Conservation (phyloP, 2,329 filamentous ascomycete species). For the Botrytis medusae region DNA sequence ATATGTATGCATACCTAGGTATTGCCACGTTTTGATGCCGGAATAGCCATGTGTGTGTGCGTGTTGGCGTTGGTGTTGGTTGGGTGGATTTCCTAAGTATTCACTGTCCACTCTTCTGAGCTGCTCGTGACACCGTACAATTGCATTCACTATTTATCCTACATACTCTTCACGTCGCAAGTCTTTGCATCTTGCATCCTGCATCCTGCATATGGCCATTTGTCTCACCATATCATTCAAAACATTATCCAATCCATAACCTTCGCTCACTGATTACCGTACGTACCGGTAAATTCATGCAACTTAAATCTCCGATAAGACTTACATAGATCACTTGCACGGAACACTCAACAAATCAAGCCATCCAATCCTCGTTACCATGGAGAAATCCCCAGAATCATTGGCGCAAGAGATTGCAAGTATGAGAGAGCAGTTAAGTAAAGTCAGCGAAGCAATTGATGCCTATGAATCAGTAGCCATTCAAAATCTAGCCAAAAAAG, state of each 20-base stretch:
- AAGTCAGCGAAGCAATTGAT: conserved; percentile 14
- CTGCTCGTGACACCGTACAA: background rate
- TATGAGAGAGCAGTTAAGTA: conserved; percentile 16
- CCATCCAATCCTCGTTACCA: background rate
- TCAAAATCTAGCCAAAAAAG: background rate
- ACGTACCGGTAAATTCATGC: background rate
- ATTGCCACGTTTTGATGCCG: background rate
- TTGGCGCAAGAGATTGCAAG: conserved; percentile 13
- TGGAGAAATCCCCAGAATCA: conserved; percentile 10
- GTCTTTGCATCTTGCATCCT: background rate
- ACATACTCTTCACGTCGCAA: background rate
- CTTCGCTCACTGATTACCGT: background rate
- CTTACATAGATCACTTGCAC: background rate
- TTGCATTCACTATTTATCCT: background rate
- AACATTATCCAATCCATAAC: background rate
- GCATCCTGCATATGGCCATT: background rate
- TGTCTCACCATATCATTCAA: background rate
- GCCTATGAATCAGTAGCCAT: conserved; percentile 4
- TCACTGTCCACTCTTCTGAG: background rate
- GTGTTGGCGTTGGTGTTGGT: background rate
- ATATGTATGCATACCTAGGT: background rate
- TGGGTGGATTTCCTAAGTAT: background rate
- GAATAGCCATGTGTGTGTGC: background rate
- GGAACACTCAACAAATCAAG: background rate
- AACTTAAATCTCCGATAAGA: background rate